These are phyloP conservation scores for Penicillium olsonii DNA, from an alignment of 2,329 filamentous ascomycete species.

Conservation along the genomic window DNA sequence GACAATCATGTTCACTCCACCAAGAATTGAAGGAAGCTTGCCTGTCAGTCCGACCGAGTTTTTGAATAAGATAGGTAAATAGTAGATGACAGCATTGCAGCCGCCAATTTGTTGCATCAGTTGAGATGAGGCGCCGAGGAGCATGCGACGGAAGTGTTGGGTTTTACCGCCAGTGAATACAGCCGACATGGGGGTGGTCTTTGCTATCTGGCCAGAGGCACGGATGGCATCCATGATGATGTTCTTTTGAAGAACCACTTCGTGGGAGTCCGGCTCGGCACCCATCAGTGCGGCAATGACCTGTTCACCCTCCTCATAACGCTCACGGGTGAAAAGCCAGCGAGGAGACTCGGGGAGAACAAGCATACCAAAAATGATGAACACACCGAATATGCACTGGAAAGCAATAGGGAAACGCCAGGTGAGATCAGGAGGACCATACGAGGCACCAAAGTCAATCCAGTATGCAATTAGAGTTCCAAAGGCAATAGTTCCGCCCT, in stretches of 20 bases:
- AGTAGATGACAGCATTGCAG: slow-evolving; percentile 50
- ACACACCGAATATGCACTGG: slow-evolving; percentile 48
- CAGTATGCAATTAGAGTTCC: slow-evolving; percentile 31
- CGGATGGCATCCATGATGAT: slow-evolving; percentile 65
- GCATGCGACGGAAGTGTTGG: slow-evolving; percentile 32
- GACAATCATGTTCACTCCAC: slow-evolving; percentile 48
- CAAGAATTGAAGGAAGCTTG: slow-evolving; percentile 47
- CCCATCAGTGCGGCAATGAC: slow-evolving; percentile 51
- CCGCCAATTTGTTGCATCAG: slow-evolving; percentile 49
- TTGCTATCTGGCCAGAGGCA: slow-evolving; percentile 48
- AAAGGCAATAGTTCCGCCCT: slow-evolving; percentile 41
- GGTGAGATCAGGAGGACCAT: slow-evolving; percentile 27
- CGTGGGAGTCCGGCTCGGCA: slow-evolving; percentile 49
- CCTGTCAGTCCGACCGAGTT: slow-evolving; percentile 33
- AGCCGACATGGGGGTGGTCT: slow-evolving; percentile 54
- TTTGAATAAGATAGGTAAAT: slow-evolving; percentile 47
- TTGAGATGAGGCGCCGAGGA: slow-evolving; percentile 31
- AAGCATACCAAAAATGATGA: slow-evolving; percentile 41
- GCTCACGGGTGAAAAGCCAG: slow-evolving; percentile 30
- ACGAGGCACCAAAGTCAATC: slow-evolving; percentile 27
- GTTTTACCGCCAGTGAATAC: slow-evolving; percentile 31
- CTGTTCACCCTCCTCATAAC: slow-evolving; percentile 45
- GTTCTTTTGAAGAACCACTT: slow-evolving; percentile 51
- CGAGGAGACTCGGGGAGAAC: slow-evolving; percentile 38
- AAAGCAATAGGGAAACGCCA: slow-evolving; percentile 54